Evolutionary conservation across 2,329 filamentous ascomycete species (phyloP), one percentile per base, ranked within the genome.

Genomic region (Ophiocordyceps polyrhachis-furcata): DNA sequence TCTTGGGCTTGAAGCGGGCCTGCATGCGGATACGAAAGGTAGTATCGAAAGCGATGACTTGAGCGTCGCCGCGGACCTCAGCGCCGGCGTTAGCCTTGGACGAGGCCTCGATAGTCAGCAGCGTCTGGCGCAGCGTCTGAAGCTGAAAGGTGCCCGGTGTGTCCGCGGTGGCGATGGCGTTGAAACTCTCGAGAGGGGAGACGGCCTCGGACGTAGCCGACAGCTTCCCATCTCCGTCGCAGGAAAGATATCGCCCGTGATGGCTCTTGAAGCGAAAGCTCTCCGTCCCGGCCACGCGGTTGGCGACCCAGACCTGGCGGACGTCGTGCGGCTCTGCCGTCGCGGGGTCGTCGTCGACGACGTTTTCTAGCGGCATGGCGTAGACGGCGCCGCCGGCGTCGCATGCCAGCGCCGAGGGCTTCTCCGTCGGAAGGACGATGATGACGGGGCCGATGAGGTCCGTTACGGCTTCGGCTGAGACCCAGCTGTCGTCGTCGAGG

Each of bases 281-380:
- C 50, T 93, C 84, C 1, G 83, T 89, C 4, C 89, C 89, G 1
- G 81, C 75, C 13, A 95, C 80, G 51, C 74, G 75, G 53, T 83
- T 93, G 48, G 84, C 86, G 51, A 96, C 76, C 84, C 89, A 98
- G 15, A 98, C 91, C 66, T 95, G 88, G 48, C 89, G 72, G 48
- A 96, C 88, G 60, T 96, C 88, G 61, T 95, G 88, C 43, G 91
- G 91, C 64, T 98, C 91, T 9, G 89, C 86, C 5, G 79, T 94
- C n/a, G 71, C 61, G 3, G 84, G 74, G 57, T 93, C 82, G 23
- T 70, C 78, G 46, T 95, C 88, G 48, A 94, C 74, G 32, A 94
- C 80, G 58, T 96, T 95, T 67, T 93, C 86, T 43, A 98, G 67
- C 14, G 71, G 66, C 52, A 83, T 78, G 5, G 83, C 72, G 61